These are phyloP conservation scores for Straminergon stramineum DNA, from an alignment of 225 moss, liverwort and hornwort genomes.

Conservation along the genomic window DNA sequence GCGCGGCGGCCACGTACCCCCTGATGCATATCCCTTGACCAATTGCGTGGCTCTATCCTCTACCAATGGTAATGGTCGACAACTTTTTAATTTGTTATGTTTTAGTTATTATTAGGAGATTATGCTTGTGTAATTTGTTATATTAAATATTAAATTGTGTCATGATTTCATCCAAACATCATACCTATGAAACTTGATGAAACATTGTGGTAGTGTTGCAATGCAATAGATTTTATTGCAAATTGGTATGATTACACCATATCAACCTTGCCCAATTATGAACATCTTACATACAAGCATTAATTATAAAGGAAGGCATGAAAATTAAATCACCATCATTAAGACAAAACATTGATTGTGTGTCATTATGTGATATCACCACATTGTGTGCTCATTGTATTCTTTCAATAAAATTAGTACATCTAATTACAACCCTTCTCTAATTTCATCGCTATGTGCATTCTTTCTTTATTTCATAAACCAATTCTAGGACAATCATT, in stretches of 20 bases:
- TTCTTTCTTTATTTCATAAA: background rate
- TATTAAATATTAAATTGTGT: background rate
- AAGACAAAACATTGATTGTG: background rate
- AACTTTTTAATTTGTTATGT: background rate
- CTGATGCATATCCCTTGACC: too few species aligned
- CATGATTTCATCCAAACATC: too few species aligned
- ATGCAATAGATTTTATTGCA: too few species aligned
- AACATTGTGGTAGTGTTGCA: too few species aligned
- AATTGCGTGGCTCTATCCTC: background rate
- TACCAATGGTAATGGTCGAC: background rate
- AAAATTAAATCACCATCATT: accelerated
- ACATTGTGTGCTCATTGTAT: background rate
- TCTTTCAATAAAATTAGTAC: background rate
- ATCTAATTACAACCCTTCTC: accelerated
- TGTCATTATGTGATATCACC: background rate
- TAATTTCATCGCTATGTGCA: background rate
- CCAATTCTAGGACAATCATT: background rate
- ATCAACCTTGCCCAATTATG: background rate
- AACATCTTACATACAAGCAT: accelerated
- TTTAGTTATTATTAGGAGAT: background rate
- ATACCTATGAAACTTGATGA: too few species aligned
- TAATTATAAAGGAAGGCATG: background rate
- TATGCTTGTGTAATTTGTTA: too few species aligned
- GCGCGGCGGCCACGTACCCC: constrained; percentile 4
- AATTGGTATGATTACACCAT: background rate